Base-by-base conservation (phyloP, 441 rosid species). In the Aquilaria agallochum region DNA sequence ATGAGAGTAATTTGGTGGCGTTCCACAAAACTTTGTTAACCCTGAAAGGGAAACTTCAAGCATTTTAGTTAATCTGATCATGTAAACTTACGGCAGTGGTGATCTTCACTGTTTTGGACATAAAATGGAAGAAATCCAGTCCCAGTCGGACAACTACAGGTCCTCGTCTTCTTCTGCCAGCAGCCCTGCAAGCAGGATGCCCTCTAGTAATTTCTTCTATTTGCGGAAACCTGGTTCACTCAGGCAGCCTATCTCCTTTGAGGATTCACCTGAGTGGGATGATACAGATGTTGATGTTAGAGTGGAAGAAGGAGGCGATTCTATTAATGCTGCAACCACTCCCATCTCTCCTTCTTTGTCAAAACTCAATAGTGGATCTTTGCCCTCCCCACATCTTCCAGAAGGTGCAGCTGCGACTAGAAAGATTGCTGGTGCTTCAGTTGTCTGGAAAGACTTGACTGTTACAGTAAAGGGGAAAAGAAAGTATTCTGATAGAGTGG, bases 241-340 rank as follows among this genome's bases (percentile, higher is more conserved):
- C 50, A 65, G 95, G 67, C 99, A 92, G 64, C 98, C 99, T 58
- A 95, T 95, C 65, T 95, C 99, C 0, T 88, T 95, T 51, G 98
- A 92, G 79, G 99, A 95, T 76, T 95, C 99, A 52, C 99, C 99
- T 7, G 97, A 95, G 55, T 92, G 99, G 99, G 99, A 95, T 69
- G 99, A 94, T 70, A 86, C 96, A 7, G 95, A 92, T 74, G 58
- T 59, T 34, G 98, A 86, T 69, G 83, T 68, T 51, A 89, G 96
- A 78, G 73, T 80, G 79, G 93, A 85, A 52, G 95, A 85, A 60
- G 94, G 95, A 46, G 84, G 84, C 11, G 98, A 95, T 71, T 83
- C 95, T 34, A 92, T 92, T 62, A 86, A 89, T 64, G 73, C 74
- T 44, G 96, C 89, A 15, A 72, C 80, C 40, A 88, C 97, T 0